Base-by-base conservation (phyloP, 1,284 basidiomycete genomes). In the Pascua sp. region DNA sequence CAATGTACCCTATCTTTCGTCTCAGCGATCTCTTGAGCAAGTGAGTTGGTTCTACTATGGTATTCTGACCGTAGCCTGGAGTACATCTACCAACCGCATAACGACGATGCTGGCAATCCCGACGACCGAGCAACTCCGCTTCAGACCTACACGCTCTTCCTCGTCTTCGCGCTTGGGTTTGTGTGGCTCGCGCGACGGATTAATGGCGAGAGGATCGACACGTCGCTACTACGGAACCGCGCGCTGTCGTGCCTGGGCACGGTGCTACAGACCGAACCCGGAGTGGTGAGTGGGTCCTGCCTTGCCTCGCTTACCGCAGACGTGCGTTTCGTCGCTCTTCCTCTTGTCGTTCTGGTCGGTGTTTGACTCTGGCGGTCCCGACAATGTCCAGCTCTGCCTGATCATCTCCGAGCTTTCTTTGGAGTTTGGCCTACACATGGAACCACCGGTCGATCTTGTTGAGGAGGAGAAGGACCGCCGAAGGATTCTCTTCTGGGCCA, bases 81-180 rank as follows among this genome's bases (percentile, higher is more conserved):
- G 11, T 42, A 56, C n/a, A 42, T 56, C 32, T 56, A 56, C 40
- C 24, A 46, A 16, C 46, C 40, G 24, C n/a, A 47, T n/a, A 32
- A 32, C 7, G 24, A 32, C 24, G 24, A 7, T 7, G 4, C 4
- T 17, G 53, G 41, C 8, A 42, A 47, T 3, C 49, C 53, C 2
- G 53, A 55, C 24, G 49, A 42, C 11, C 47, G 18, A 2, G 57
- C 57, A 0, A 59, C 52, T 2, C 46, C 57, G 9, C 46, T 54
- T 8, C 53, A 59, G 42, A 54, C 53, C n/a, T 59, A 36, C 52
- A 54, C 37, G 8, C 42, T 59, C 45, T 55, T 54, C 24, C 45
- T 56, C 13, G 49, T 47, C 24, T 56, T 51, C 16, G 38, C 32
- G 39, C 51, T 51, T 15, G 55, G 40, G 37, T 42, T 44, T 44